phyloP scores from a whole-genome alignment of 2,329 filamentous ascomycete species.

The Fusarium redolens region DNA sequence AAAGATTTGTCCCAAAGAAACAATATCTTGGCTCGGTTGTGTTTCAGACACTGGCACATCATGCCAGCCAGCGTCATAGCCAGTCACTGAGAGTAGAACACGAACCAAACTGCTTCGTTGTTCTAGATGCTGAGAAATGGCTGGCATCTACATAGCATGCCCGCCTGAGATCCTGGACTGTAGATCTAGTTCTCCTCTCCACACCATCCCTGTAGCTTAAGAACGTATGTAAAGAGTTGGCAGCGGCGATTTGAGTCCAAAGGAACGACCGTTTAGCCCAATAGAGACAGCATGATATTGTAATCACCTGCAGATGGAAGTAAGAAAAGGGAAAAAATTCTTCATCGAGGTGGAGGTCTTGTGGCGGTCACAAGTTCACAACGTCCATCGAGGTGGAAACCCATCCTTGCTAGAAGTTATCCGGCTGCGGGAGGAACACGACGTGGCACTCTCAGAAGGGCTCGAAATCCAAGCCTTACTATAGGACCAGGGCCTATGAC shows the following conservation, averaged over 20 bases:
- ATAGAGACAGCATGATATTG: conserved; percentile 27
- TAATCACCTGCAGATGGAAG: conserved; percentile 20
- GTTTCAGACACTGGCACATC: conserved; percentile 8
- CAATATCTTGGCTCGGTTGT: conserved; percentile 7
- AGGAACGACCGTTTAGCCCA: conserved; percentile 8
- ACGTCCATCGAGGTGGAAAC: conserved; percentile 44
- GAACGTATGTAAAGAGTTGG: conserved; percentile 19
- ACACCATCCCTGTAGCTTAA: conserved; percentile 34
- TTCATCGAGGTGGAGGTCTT: conserved; percentile 45
- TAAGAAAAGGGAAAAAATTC: conserved; percentile 30
- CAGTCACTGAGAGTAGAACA: conserved; percentile 1
- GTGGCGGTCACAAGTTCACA: conserved; percentile 38
- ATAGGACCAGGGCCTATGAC: conserved; percentile 26
- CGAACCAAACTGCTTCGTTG: conserved; percentile 5
- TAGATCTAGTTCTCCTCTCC: conserved; percentile 43
- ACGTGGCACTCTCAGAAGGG: conserved; percentile 44
- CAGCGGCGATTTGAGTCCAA: conserved; percentile 28
- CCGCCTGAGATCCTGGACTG: conserved; percentile 43
- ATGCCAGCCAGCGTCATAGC: conserved; percentile 4
- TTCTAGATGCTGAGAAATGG: conserved; percentile 12
- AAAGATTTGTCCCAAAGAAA: conserved; percentile 10
- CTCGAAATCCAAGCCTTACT: conserved; percentile 32
- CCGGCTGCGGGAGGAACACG: conserved; percentile 35
- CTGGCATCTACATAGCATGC: not conserved
- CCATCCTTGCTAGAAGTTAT: conserved; percentile 30